Evolutionary conservation across 805 yeast genomes (phyloP).

Genomic region (Hanseniaspora occidentalis): DNA sequence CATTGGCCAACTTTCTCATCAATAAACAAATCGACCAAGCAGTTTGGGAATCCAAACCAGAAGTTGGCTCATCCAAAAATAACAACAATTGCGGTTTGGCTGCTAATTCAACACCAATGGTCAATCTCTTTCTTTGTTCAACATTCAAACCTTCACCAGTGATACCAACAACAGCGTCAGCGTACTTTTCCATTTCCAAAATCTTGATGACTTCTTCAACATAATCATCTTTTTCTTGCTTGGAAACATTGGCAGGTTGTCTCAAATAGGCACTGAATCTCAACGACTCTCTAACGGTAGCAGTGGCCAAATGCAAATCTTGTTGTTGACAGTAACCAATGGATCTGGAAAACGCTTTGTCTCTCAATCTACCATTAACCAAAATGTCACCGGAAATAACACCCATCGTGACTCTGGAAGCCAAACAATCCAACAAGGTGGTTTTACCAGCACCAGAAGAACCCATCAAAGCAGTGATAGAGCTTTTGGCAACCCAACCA

Average conservation of each 20-base stretch:
- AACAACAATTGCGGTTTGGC: constrained; percentile 47
- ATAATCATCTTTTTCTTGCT: constrained; percentile 42
- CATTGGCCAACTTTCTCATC: constrained; percentile 42
- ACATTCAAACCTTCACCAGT: constrained; percentile 52
- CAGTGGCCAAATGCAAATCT: constrained; percentile 48
- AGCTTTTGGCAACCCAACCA: constrained; percentile 70
- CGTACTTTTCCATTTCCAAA: constrained; percentile 48
- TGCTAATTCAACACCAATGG: constrained; percentile 53
- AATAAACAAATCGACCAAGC: constrained; percentile 51
- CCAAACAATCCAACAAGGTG: constrained; percentile 51
- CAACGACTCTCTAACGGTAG: constrained; percentile 63
- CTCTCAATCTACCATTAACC: constrained; percentile 44
- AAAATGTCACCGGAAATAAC: constrained; percentile 48
- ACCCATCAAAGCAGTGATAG: constrained; percentile 62
- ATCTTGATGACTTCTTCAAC: constrained; percentile 50
- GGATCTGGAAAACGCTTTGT: constrained; percentile 38
- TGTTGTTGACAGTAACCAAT: constrained; percentile 68
- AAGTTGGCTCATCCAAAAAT: constrained; percentile 54
- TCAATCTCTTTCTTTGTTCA: constrained; percentile 45
- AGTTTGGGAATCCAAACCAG: constrained; percentile 47
- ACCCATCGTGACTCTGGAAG: constrained; percentile 52
- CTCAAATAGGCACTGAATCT: constrained; percentile 50
- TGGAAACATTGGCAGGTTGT: constrained; percentile 38
- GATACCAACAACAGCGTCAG: constrained; percentile 61
- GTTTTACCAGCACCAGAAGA: constrained; percentile 73